These are phyloP conservation scores for Pseudogymnoascus sp. DNA, from an alignment of 2,329 filamentous ascomycete species.

Conservation along the genomic window DNA sequence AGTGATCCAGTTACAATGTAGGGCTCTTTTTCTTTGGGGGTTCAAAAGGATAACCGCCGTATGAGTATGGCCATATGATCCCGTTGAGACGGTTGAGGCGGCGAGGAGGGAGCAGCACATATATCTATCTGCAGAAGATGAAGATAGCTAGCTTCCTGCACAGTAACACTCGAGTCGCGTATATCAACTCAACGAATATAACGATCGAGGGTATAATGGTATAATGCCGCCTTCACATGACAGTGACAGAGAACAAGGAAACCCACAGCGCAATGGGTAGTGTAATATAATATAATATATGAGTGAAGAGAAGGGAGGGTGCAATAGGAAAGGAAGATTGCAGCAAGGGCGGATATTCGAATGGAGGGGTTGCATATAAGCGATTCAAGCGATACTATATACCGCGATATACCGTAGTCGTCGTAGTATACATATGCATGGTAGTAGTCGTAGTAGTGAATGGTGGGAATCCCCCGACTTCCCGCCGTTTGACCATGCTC, in stretches of 20 bases:
- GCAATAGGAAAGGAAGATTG: constrained; percentile 8
- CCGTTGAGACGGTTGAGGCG: not conserved
- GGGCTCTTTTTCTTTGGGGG: not conserved
- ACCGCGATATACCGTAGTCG: not conserved
- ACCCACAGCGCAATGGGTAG: not conserved
- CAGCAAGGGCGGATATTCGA: not conserved
- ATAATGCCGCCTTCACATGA: not conserved
- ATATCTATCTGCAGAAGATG: not conserved
- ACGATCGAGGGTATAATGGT: not conserved
- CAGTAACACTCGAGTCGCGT: not conserved
- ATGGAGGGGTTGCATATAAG: constrained; percentile 7
- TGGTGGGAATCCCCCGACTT: not conserved
- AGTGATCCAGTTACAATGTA: not conserved
- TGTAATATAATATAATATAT: not conserved
- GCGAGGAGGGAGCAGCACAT: not conserved
- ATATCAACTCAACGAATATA: constrained; percentile 1
- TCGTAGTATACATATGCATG: not conserved
- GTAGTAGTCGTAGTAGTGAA: not conserved
- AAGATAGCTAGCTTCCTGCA: not conserved
- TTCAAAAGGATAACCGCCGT: not conserved
- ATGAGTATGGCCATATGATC: not conserved
- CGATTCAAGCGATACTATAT: constrained; percentile 1
- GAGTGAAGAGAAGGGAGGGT: not conserved
- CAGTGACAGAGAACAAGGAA: not conserved
- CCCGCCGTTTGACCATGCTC: not conserved